phyloP scores from a whole-genome alignment of 2,329 filamentous ascomycete species.

The Exophiala dermatitidis region DNA sequence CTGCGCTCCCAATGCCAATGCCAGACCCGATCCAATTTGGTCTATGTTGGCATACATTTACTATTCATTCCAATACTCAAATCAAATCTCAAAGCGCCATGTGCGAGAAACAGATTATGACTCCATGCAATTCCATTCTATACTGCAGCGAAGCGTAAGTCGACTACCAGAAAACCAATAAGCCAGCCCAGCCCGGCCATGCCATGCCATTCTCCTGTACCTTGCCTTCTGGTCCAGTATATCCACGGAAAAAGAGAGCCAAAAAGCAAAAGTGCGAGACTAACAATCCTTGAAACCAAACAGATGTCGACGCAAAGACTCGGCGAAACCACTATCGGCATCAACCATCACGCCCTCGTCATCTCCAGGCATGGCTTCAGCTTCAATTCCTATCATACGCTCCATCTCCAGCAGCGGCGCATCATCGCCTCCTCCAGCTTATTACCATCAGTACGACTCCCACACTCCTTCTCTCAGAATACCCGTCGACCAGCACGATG shows the following conservation, averaged over 20 bases:
- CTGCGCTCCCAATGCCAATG: not conserved
- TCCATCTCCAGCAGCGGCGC: constrained; percentile 18
- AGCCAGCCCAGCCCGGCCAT: not conserved
- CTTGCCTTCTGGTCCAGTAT: too few relatives aligned
- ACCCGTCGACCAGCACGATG: constrained; percentile 34
- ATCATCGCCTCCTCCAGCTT: constrained; percentile 33
- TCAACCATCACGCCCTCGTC: constrained; percentile 29
- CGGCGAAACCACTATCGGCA: constrained; percentile 39
- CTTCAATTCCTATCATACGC: constrained; percentile 28
- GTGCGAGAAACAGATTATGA: constrained; percentile 59
- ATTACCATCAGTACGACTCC: constrained; percentile 12
- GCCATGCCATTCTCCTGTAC: too few relatives aligned
- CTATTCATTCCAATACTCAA: not conserved
- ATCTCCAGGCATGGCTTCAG: constrained; percentile 21
- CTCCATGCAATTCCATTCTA: constrained; percentile 52
- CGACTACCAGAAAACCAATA: constrained; percentile 1
- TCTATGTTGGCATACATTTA: not conserved
- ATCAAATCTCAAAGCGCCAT: constrained; percentile 44
- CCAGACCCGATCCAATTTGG: not conserved
- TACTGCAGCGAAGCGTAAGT: constrained; percentile 60
- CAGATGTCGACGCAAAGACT: constrained; percentile 44
- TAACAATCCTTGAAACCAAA: not conserved
- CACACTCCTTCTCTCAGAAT: constrained; percentile 32
- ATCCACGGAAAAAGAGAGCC: too few relatives aligned
- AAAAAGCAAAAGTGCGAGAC: too few relatives aligned